Conservation (phyloP, 768 basidiomycete genomes). For the Trametes elegans region DNA sequence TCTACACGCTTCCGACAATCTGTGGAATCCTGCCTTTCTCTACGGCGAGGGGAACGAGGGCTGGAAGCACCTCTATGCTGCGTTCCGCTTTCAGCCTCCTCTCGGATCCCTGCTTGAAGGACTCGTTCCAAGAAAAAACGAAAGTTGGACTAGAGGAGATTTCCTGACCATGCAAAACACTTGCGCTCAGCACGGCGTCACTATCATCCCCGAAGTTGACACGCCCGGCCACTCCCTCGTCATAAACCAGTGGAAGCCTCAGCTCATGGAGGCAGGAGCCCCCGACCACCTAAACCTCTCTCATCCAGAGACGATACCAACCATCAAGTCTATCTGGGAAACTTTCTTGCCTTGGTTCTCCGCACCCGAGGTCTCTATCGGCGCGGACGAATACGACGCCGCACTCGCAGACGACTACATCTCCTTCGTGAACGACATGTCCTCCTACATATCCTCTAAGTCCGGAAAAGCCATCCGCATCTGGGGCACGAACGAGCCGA, state of each 20-base stretch:
- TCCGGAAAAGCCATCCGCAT: slow-evolving; percentile 39
- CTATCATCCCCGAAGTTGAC: slow-evolving; percentile 43
- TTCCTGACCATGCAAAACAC: slow-evolving; percentile 36
- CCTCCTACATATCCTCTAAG: slow-evolving; percentile 31
- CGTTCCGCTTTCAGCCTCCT: slow-evolving; percentile 41
- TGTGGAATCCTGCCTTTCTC: slow-evolving; percentile 41
- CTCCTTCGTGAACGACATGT: slow-evolving; percentile 44
- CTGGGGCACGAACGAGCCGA: slow-evolving; percentile 46
- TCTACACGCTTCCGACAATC: slow-evolving; percentile 42
- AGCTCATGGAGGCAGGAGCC: slow-evolving; percentile 36
- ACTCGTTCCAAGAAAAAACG: slow-evolving; percentile 39
- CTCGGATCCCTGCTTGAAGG: slow-evolving; percentile 32
- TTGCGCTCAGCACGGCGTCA: slow-evolving; percentile 38
- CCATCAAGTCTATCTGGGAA: slow-evolving; percentile 43
- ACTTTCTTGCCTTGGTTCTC: slow-evolving; percentile 36
- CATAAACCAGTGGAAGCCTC: slow-evolving; percentile 45
- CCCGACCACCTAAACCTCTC: slow-evolving; percentile 43
- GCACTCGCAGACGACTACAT: slow-evolving; percentile 42
- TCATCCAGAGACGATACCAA: slow-evolving; percentile 42
- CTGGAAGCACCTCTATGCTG: slow-evolving; percentile 42
- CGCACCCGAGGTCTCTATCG: slow-evolving; percentile 44
- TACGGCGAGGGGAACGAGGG: slow-evolving; percentile 31
- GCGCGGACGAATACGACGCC: slow-evolving; percentile 43
- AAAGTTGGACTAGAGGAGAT: slow-evolving; percentile 36
- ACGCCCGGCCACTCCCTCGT: slow-evolving; percentile 43